Evolutionary conservation across 441 rosid species (phyloP).

Genomic region (Euphorbia celastroides): DNA sequence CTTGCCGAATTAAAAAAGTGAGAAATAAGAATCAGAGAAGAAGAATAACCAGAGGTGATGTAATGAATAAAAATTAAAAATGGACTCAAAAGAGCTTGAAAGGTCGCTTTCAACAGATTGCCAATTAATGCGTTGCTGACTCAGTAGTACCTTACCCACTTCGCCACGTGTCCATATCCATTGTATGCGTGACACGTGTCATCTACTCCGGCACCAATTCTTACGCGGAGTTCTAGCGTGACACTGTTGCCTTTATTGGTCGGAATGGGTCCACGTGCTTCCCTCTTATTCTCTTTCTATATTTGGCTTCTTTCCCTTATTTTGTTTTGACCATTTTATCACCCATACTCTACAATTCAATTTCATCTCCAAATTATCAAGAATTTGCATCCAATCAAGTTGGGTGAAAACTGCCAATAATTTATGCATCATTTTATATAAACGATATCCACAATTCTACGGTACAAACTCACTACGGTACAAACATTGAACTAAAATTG

Average conservation of each 20-base stretch:
- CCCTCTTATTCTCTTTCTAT: background rate
- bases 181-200: constrained; percentile 18
- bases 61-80: background rate
- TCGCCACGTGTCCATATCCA: constrained; percentile 10
- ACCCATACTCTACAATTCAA: background rate
- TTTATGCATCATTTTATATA: too few relatives aligned
- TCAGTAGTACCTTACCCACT: constrained; percentile 22
- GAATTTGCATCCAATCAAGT: too few relatives aligned
- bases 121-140: background rate
- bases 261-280: background rate
- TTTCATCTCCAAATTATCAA: background rate
- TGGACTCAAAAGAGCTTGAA: constrained; percentile 9
- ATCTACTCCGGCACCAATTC: background rate
- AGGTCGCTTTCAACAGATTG: constrained; percentile 15
- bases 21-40: too few relatives aligned
- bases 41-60: too few relatives aligned
- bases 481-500: too few relatives aligned
- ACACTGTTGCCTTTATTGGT: background rate
- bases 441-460: too few relatives aligned
- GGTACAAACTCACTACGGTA: too few relatives aligned
- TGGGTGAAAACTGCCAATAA: too few relatives aligned
- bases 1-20: too few relatives aligned
- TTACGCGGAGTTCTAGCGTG: background rate
- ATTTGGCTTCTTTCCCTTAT: background rate
- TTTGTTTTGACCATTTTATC: too few relatives aligned